Evolutionary conservation across 2,329 filamentous ascomycete genomes (phyloP).

Genomic region (Diatrype stigma): DNA sequence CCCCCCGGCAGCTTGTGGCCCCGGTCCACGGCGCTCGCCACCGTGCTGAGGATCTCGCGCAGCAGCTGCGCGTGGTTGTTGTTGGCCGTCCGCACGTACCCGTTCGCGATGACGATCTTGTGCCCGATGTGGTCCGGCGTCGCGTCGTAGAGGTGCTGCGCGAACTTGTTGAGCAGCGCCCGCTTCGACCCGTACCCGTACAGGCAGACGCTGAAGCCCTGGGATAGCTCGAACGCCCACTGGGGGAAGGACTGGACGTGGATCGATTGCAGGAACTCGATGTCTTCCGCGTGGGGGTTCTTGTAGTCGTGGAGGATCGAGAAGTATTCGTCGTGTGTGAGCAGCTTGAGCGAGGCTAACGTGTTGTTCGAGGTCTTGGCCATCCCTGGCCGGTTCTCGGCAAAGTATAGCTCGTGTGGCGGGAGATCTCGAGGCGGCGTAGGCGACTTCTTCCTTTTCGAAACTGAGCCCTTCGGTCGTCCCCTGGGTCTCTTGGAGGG

Average conservation of each 20-base stretch:
- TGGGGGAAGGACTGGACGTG: slow-evolving; percentile 82
- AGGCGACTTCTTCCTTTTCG: slow-evolving; percentile 59
- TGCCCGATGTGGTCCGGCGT: slow-evolving; percentile 35
- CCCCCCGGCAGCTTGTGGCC: slow-evolving; percentile 39
- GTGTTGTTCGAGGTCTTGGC: slow-evolving; percentile 85
- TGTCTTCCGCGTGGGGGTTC: slow-evolving; percentile 68
- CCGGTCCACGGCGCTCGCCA: slow-evolving; percentile 60
- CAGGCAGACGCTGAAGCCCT: slow-evolving; percentile 84
- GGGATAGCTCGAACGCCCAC: slow-evolving; percentile 84
- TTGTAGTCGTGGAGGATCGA: slow-evolving; percentile 57
- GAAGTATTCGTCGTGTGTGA: slow-evolving; percentile 93
- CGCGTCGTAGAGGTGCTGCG: slow-evolving; percentile 59
- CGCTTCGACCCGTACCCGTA: slow-evolving; percentile 94
- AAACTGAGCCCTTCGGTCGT: slow-evolving; percentile 30
- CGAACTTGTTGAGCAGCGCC: slow-evolving; percentile 69
- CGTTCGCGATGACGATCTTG: slow-evolving; percentile 80
- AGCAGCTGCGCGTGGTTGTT: too few species aligned
- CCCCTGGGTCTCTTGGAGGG: slow-evolving; percentile 48
- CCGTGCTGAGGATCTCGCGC: slow-evolving; percentile 64
- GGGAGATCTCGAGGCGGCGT: slow-evolving; percentile 79
- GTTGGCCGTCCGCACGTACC: slow-evolving; percentile 64
- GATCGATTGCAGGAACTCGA: slow-evolving; percentile 66
- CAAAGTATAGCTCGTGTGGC: slow-evolving; percentile 88
- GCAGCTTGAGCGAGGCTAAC: slow-evolving; percentile 66
- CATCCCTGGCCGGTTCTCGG: slow-evolving; percentile 78